Conservation (phyloP, 2,329 filamentous ascomycete species). For the Exophiala alcalophila region DNA sequence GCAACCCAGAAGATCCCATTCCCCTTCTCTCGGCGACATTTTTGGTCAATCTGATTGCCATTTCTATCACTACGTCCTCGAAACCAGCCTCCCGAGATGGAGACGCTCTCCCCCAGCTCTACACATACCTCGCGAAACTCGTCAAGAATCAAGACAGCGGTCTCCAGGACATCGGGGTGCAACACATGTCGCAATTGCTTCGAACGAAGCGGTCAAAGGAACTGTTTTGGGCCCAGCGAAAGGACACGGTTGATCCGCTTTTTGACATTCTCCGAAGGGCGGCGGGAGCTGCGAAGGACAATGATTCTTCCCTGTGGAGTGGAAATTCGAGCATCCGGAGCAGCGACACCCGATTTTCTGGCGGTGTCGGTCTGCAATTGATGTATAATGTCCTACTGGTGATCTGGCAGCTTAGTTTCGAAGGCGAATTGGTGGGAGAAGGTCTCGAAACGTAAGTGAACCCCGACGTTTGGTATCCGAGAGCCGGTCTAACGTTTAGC, state of each 20-base stretch:
- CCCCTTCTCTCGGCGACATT: slow-evolving; percentile 87
- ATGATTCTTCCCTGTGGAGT: slow-evolving; percentile 57
- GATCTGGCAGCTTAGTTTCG: slow-evolving; percentile 95
- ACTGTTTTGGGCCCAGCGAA: slow-evolving; percentile 87
- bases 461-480: background rate
- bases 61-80: slow-evolving; percentile 59
- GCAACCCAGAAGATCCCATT: slow-evolving; percentile 80
- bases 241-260: slow-evolving; percentile 78
- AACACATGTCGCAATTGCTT: slow-evolving; percentile 82
- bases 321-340: slow-evolving; percentile 56
- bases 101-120: slow-evolving; percentile 75
- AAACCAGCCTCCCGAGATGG: slow-evolving; percentile 61
- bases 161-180: slow-evolving; percentile 91
- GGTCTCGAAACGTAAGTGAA: slow-evolving; percentile 76
- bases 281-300: slow-evolving; percentile 69
- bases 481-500: slow-evolving; percentile 27
- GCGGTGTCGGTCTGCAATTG: slow-evolving; percentile 85
- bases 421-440: slow-evolving; percentile 66
- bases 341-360: slow-evolving; percentile 61
- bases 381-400: slow-evolving; percentile 92
- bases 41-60: slow-evolving; percentile 72
- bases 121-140: slow-evolving; percentile 80
- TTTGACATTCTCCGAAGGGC: slow-evolving; percentile 74
- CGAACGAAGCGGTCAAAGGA: slow-evolving; percentile 70
- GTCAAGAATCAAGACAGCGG: slow-evolving; percentile 83